phyloP scores from a whole-genome alignment of 2,329 filamentous ascomycete species.

The Neonectria hederae region DNA sequence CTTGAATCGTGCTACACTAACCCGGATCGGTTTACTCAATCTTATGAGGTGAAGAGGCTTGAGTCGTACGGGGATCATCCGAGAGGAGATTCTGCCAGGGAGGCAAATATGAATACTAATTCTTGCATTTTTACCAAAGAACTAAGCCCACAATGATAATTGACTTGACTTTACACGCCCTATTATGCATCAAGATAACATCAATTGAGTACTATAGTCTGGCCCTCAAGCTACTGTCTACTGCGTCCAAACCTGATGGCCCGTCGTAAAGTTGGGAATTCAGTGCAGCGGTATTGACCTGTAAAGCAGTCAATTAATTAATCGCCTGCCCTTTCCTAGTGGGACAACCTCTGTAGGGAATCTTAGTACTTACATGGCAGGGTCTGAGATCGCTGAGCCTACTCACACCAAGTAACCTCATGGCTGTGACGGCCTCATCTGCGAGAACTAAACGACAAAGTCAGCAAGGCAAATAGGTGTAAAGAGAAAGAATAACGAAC shows the following conservation, averaged over 20 bases:
- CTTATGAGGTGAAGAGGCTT: not conserved
- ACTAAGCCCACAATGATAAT: not conserved
- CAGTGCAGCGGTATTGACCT: constrained; percentile 11
- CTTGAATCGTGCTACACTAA: not conserved
- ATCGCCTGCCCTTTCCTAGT: not conserved
- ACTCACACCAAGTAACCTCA: constrained; percentile 23
- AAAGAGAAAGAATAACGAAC: constrained; percentile 3
- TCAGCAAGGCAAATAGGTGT: not conserved
- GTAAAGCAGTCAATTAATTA: not conserved
- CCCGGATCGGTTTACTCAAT: not conserved
- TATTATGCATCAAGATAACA: not conserved
- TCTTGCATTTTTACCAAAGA: not conserved
- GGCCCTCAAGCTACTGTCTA: not conserved
- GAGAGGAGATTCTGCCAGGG: no score
- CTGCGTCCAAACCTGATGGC: not conserved
- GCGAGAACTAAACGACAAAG: constrained; percentile 16
- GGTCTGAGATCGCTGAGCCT: constrained; percentile 14
- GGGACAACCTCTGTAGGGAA: not conserved
- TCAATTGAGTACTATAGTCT: not conserved
- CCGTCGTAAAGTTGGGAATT: constrained; percentile 11
- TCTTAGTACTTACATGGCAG: constrained; percentile 13
- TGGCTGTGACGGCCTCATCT: constrained; percentile 21
- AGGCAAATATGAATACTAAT: not conserved
- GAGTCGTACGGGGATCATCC: not conserved
- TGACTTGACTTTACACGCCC: not conserved